phyloP scores from a whole-genome alignment of 2,329 filamentous ascomycete species.

The Thielaviopsis punctulata region DNA sequence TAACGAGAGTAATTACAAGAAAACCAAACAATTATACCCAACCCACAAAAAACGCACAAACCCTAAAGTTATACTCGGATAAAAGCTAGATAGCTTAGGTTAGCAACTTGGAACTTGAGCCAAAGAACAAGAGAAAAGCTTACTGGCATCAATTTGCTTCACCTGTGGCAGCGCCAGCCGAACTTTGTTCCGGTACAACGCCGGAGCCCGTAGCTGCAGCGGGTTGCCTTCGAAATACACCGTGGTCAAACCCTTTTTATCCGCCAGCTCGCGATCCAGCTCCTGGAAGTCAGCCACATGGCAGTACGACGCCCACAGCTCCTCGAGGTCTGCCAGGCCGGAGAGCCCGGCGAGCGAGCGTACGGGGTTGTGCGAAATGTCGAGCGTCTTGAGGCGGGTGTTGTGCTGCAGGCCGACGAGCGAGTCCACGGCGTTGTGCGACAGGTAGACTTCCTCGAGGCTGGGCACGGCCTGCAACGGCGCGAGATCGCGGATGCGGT shows the following conservation, averaged over 20 bases:
- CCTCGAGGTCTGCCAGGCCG: constrained; percentile 55
- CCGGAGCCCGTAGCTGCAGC: constrained; percentile 60
- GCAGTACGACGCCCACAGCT: constrained; percentile 91
- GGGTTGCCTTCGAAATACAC: constrained; percentile 97
- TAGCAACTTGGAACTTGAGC: too few species aligned
- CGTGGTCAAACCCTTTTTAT: constrained; percentile 67
- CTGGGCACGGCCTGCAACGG: constrained; percentile 57
- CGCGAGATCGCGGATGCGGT: constrained; percentile 64
- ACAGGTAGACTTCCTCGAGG: constrained; percentile 88
- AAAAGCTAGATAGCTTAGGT: not conserved
- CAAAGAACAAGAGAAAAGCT: constrained; percentile 15
- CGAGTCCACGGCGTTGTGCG: constrained; percentile 74
- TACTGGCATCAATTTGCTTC: constrained; percentile 91
- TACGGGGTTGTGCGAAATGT: constrained; percentile 80
- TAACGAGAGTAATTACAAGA: too few species aligned
- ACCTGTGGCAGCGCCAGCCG: constrained; percentile 73
- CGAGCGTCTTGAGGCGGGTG: constrained; percentile 55
- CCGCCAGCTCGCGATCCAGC: constrained; percentile 57
- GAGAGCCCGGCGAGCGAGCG: constrained; percentile 55
- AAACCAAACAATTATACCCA: too few species aligned
- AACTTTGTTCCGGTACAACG: constrained; percentile 87
- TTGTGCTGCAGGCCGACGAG: constrained; percentile 56
- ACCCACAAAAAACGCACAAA: not conserved
- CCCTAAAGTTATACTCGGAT: not conserved
- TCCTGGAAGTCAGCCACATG: constrained; percentile 63